These are phyloP conservation scores for Heliamphora exappendiculata DNA, from an alignment of 148 eudicot genomes.

Conservation along the genomic window DNA sequence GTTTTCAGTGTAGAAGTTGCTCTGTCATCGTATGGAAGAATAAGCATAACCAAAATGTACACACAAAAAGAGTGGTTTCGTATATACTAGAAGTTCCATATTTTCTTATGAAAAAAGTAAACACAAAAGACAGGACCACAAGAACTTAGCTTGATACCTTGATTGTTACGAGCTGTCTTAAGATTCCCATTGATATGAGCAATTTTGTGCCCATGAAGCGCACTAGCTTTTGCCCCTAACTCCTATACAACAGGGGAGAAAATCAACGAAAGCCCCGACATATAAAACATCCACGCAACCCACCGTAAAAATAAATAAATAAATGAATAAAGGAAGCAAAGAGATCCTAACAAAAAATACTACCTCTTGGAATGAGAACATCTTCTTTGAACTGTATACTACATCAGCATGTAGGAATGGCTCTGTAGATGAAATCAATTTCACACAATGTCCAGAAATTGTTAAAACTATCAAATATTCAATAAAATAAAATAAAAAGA, in stretches of 20 bases:
- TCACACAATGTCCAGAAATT: not conserved
- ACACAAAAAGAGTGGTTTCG: not conserved
- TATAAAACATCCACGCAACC: no score
- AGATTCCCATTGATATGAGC: conserved; percentile 13
- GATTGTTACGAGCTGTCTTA: conserved; percentile 15
- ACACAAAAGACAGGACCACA: not conserved
- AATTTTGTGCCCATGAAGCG: conserved; percentile 35
- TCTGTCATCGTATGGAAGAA: not conserved
- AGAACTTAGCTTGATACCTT: conserved; percentile 25
- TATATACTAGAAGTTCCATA: not conserved
- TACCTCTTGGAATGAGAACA: conserved; percentile 26
- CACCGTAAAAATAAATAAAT: not conserved
- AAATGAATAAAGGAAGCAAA: no score
- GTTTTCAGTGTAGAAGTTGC: not conserved
- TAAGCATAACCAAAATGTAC: not conserved
- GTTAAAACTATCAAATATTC: not conserved
- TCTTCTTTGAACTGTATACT: conserved; percentile 13
- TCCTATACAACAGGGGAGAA: conserved; percentile 6
- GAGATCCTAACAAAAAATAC: not conserved
- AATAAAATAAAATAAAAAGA: not conserved
- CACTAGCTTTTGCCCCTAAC: conserved; percentile 43
- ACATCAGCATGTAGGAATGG: conserved; percentile 8
- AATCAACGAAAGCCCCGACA: not conserved
- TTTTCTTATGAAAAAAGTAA: not conserved
- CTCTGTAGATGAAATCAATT: conserved; percentile 16